Percentiles rank a stretch among this genome's conserved stretches.
Evolutionary conservation across 2,329 filamentous ascomycete genomes (phyloP).

Genomic region (Trichoderma guizhouense): DNA sequence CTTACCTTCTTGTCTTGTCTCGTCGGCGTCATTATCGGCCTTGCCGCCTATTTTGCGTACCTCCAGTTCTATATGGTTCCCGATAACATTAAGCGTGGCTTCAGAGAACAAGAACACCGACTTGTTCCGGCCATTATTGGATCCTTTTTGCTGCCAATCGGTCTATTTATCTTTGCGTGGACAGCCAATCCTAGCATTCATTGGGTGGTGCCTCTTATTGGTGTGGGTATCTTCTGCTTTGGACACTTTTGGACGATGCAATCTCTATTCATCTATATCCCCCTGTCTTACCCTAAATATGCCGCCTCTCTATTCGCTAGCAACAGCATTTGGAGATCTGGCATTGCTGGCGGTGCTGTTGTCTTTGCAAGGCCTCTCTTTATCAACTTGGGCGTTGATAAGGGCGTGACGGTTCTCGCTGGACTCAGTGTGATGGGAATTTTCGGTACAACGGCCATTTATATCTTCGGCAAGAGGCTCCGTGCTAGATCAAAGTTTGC

Average conservation of each 20-base stretch:
- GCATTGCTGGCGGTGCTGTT: slow-evolving; percentile 18
- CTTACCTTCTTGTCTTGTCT: slow-evolving; percentile 59
- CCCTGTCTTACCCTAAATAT: slow-evolving; percentile 23
- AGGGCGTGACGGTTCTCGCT: slow-evolving; percentile 22
- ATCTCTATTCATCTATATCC: slow-evolving; percentile 23
- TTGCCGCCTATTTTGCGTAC: slow-evolving; percentile 31
- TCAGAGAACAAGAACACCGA: slow-evolving; percentile 21
- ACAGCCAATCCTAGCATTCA: slow-evolving; percentile 60
- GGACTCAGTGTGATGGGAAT: slow-evolving; percentile 20
- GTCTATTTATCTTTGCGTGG: slow-evolving; percentile 69
- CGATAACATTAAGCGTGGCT: slow-evolving; percentile 17
- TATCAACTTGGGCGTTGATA: slow-evolving; percentile 20
- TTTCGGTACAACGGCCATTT: slow-evolving; percentile 17
- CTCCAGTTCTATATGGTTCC: slow-evolving; percentile 18
- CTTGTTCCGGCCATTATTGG: slow-evolving; percentile 37
- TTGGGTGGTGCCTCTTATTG: slow-evolving; percentile 57
- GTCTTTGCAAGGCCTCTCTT: slow-evolving; percentile 22
- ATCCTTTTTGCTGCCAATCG: slow-evolving; percentile 60
- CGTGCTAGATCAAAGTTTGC: slow-evolving; percentile 17
- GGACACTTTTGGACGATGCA: slow-evolving; percentile 42
- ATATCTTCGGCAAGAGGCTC: slow-evolving; percentile 15
- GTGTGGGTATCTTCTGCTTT: slow-evolving; percentile 51
- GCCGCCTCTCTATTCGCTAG: slow-evolving; percentile 23
- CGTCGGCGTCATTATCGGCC: slow-evolving; percentile 55
- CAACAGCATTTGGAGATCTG: slow-evolving; percentile 21